phyloP scores from a whole-genome alignment of 441 rosid genomes.

The Euphorbia schlechtendalii region DNA sequence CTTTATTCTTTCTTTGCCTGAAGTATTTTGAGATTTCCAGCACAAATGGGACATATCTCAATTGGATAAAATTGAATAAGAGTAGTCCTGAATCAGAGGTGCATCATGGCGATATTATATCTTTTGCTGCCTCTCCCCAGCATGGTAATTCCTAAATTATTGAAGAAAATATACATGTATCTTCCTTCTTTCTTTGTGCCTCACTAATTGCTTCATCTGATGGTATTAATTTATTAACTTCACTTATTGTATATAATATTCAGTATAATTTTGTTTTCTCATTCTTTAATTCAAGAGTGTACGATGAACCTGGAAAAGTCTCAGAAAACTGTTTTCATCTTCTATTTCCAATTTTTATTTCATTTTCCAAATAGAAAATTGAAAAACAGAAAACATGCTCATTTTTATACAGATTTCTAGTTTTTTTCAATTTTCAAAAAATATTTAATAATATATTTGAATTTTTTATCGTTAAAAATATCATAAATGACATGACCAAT shows the following conservation, averaged over 20 bases:
- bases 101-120: slow-evolving; percentile 78
- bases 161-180: neutral
- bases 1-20: neutral
- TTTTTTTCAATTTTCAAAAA: too few species aligned
- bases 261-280: neutral
- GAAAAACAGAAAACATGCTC: too few species aligned
- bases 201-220: neutral
- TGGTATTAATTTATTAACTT: neutral
- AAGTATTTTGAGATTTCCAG: slow-evolving; percentile 29
- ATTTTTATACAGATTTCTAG: too few species aligned
- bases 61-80: slow-evolving; percentile 74
- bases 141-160: slow-evolving; percentile 41
- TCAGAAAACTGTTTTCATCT: neutral
- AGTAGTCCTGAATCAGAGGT: slow-evolving; percentile 50
- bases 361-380: too few species aligned
- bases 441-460: too few species aligned
- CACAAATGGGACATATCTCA: slow-evolving; percentile 79
- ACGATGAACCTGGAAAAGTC: neutral
- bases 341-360: too few species aligned
- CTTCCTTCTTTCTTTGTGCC: neutral
- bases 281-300: neutral
- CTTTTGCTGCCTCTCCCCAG: slow-evolving; percentile 77
- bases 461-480: too few species aligned
- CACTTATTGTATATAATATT: neutral
- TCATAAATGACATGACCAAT: too few species aligned